Base-by-base conservation (phyloP, 169 alveolate species). In the Condylostoma magnum region DNA sequence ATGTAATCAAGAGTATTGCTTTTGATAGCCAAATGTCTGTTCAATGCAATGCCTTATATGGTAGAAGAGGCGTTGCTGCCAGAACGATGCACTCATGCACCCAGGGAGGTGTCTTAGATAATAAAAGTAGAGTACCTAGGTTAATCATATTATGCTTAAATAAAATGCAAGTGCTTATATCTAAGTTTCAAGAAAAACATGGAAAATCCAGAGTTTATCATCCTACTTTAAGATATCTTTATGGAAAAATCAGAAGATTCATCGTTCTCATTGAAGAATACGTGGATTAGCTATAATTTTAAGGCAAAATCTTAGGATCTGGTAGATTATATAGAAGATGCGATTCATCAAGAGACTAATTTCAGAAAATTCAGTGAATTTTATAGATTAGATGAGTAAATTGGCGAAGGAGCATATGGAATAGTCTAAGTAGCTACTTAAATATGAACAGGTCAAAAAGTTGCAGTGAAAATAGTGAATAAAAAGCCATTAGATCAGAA, bases 401-500 rank as follows among this genome's bases (percentile, higher is more conserved):
- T 87, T 15, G 97, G 97, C n/a, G 93, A 92, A 75, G 97, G 97
- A 6, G 91, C 97, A 8, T 92, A 89, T 70, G 97, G 95, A 0
- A 86, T 89, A 73, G 97, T 92, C 0, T 82, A 87, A 56, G 77
- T 84, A 48, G 97, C 91, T 6, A 76, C 86, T 12, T 94, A 92
- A 65, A 79, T 86, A 6, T 81, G 80, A 15, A 87, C 93, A 43
- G 86, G 86, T 30, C 94, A 89, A 71, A 89, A 86, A 82, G 93
- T 87, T 8, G 96, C 96, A 0, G 80, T 91, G 8, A 91, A 91
- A 80, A 87, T 91, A 25, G 73, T 91, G 27, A 92, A 88, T 57
- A 91, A 91, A 66, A 50, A 65, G 5, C 72, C 90, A 18, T 36
- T 92, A 47, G 95, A 90, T 41, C 73, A 79, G 20, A 20, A 43